Base-by-base conservation (phyloP, 2,329 filamentous ascomycete genomes). In the Paracamarosporium sp. region DNA sequence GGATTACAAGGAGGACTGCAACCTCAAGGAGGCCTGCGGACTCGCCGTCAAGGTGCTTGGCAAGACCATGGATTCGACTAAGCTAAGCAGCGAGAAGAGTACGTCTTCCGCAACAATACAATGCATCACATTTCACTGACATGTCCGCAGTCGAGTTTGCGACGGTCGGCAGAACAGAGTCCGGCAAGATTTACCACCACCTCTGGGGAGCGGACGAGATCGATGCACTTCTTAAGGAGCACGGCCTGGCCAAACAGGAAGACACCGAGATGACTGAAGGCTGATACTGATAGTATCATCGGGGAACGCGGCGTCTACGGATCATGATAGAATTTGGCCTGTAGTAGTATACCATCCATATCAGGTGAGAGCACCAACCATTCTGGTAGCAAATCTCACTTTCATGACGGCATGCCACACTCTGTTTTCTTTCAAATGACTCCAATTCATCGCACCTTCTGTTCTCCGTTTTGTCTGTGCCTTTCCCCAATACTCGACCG, bases 31-130 rank as follows among this genome's bases (percentile, higher is more conserved):
- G 82, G 95, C 96, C 4, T 99, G 95, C 77, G 93, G 90, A 53
- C 90, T 97, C 85, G 95, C 95, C 11, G 95, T 99, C 77, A 99
- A 99, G 86, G 95, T 99, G 63, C 82, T 99, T 66, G 98, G 95
- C 86, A 99, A 99, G 88, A 99, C 95, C 5, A 99, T 99, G 96
- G 95, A 99, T 79, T 97, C 93, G 54, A 98, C 94, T 53, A 99
- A 97, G 85, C 82, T 99, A 75, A 97, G 93, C 83, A 97, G 93
- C 75, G 95, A 99, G 86, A 99, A 99, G 87, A 97, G 93, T 97
- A 82, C 79, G 91, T 84, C 43, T 22, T 7, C 9, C n/a, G 2
- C n/a, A 11, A 12, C 17, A 28, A 13, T 43, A 3, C 44, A 12
- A 24, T 66, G 8, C n/a, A 38, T 7, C 47, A 51, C 55, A 8